Percentiles rank a stretch among this genome's conserved stretches.
These are phyloP conservation scores for Thalia dealbata DNA, from an alignment of 176 grass and related monocot genomes.

Conservation along the genomic window DNA sequence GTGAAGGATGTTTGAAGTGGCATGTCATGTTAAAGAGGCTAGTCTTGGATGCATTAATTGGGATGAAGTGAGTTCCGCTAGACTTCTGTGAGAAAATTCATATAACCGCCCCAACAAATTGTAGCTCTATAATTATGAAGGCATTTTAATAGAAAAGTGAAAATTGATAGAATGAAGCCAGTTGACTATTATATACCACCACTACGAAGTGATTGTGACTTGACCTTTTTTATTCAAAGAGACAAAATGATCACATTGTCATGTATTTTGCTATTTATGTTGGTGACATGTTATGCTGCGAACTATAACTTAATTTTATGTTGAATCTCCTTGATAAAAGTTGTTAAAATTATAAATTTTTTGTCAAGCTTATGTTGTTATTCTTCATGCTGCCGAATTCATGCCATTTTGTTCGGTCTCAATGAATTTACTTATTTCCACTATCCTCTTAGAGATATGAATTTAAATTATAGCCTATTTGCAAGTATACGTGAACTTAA, in stretches of 20 bases:
- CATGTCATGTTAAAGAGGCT: too few species aligned
- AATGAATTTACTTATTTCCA: background rate
- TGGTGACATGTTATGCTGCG: too few species aligned
- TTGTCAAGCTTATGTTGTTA: background rate
- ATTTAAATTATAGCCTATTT: background rate
- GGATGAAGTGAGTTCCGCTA: too few species aligned
- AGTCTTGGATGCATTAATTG: too few species aligned
- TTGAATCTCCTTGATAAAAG: too few species aligned
- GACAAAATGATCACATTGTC: too few species aligned
- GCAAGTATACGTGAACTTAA: background rate
- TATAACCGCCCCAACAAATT: background rate
- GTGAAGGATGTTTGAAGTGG: too few species aligned
- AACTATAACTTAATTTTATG: too few species aligned
- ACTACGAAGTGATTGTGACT: background rate
- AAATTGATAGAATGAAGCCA: background rate
- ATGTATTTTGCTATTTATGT: too few species aligned
- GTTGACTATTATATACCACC: too few species aligned
- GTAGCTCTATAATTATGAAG: background rate
- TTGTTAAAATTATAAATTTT: background rate
- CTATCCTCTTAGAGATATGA: background rate
- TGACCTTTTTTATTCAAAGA: too few species aligned
- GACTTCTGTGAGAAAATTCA: too few species aligned
- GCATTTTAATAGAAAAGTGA: background rate
- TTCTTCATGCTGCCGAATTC: background rate
- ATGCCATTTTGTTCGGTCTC: background rate